A percentile compares a stretch with the other conserved stretches of the same genome.
These are phyloP conservation scores for Heterobasidion occidentale DNA, from an alignment of 1,284 basidiomycete species.

Conservation along the genomic window DNA sequence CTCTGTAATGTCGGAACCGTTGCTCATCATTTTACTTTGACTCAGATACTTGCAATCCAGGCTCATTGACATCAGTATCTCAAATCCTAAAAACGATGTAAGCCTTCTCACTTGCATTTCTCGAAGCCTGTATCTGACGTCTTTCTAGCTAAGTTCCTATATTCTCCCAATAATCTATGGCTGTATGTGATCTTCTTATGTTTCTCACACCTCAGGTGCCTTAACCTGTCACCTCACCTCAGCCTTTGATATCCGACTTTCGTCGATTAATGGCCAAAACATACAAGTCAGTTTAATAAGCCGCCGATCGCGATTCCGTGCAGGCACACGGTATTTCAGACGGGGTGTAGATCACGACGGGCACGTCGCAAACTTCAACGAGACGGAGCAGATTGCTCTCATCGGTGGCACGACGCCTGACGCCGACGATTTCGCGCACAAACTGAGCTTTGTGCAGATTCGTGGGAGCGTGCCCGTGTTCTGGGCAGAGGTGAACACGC, in stretches of 20 bases:
- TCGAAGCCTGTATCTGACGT: conserved; percentile 4
- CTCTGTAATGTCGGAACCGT: conserved; percentile 1
- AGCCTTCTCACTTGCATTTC: conserved; percentile 19
- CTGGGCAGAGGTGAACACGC: conserved; percentile 96
- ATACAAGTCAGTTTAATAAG: conserved; percentile 88
- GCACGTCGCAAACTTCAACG: conserved; percentile 88
- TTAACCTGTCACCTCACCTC: conserved; percentile 6
- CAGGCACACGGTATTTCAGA: conserved; percentile 96
- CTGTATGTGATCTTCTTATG: conserved; percentile 44
- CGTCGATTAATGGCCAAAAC: conserved; percentile 72
- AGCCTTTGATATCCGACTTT: conserved; percentile 86
- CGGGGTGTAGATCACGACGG: conserved; percentile 86
- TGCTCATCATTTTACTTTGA: not conserved
- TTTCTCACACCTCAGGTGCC: conserved; percentile 6
- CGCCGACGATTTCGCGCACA: conserved; percentile 46
- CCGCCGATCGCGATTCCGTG: conserved; percentile 87
- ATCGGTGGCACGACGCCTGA: conserved; percentile 47
- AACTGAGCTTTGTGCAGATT: conserved; percentile 87
- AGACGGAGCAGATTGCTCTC: conserved; percentile 90
- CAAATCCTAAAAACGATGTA: conserved; percentile 52
- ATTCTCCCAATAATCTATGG: conserved; percentile 92
- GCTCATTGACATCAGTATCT: conserved; percentile 55
- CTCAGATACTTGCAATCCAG: conserved; percentile 63
- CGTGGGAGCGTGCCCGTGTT: conserved; percentile 92
- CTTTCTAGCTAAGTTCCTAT: conserved; percentile 67